A percentile compares a stretch with the other conserved stretches of the same genome.
Conservation (phyloP, 139 green algal species). For the Chlorella vulgaris region DNA sequence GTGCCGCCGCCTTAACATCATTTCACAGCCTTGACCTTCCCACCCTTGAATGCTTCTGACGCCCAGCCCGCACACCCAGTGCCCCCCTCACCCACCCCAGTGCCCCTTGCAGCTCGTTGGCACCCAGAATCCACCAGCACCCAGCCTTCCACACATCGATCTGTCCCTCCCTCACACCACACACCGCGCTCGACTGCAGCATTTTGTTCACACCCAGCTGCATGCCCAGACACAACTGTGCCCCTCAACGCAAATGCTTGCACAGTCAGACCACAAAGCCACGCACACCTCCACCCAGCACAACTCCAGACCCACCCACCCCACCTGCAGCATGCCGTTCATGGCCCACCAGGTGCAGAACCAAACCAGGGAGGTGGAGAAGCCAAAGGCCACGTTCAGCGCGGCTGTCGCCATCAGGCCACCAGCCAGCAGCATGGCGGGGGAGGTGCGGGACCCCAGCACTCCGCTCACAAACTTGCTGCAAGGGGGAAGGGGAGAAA, state of each 20-base stretch:
- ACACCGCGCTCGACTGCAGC: too few relatives aligned
- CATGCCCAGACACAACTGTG: background rate
- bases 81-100: too few relatives aligned
- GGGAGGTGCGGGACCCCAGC: slow-evolving; percentile 81
- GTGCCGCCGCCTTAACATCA: too few relatives aligned
- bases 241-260: background rate
- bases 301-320: background rate
- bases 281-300: background rate
- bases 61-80: too few relatives aligned
- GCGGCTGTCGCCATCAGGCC: slow-evolving; percentile 87
- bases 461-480: slow-evolving; percentile 94
- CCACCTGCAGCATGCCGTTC: slow-evolving; percentile 90
- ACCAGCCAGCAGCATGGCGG: slow-evolving; percentile 81
- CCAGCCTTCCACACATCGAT: too few relatives aligned
- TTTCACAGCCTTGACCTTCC: too few relatives aligned
- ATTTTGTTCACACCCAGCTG: too few relatives aligned
- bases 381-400: slow-evolving; percentile 93
- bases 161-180: too few relatives aligned
- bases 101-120: too few relatives aligned
- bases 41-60: too few relatives aligned
- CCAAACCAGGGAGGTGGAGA: slow-evolving; percentile 77
- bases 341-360: slow-evolving; percentile 88
- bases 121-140: too few relatives aligned
- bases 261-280: background rate
- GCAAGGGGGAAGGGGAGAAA: background rate